Percentiles rank a stretch among this genome's conserved stretches.
Evolutionary conservation across 1,284 basidiomycete species (phyloP).

Genomic region (Puccinia polysora): DNA sequence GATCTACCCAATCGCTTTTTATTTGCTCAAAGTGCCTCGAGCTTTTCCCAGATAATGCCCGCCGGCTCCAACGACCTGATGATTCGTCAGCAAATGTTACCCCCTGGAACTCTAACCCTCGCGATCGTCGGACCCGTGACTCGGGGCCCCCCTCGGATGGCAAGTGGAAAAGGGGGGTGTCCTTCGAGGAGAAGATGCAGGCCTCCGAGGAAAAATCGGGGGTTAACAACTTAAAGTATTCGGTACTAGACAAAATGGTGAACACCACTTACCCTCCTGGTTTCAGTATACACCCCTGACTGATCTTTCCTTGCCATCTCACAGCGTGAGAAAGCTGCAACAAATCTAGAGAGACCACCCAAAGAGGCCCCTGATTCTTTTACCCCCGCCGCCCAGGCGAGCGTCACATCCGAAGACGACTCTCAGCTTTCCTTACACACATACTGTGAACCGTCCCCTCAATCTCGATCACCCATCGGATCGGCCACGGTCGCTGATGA

Average conservation of each 20-base stretch:
- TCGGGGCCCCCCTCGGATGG: conserved; percentile 19
- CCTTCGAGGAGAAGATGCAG: conserved; percentile 32
- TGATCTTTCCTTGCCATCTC: no score
- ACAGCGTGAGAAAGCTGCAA: conserved; percentile 38
- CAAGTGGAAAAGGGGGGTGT: conserved; percentile 40
- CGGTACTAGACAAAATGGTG: conserved; percentile 40
- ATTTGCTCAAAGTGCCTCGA: background rate
- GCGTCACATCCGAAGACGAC: background rate
- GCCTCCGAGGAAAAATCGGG: conserved; percentile 7
- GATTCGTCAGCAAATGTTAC: conserved; percentile 1
- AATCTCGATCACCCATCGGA: background rate
- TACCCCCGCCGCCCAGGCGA: background rate
- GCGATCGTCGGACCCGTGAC: conserved; percentile 32
- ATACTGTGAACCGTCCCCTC: background rate
- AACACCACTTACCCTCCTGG: background rate
- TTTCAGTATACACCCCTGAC: no score
- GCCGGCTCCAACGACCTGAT: conserved; percentile 26
- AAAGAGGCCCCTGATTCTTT: conserved; percentile 6
- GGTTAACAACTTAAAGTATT: conserved; percentile 23
- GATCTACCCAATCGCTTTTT: background rate
- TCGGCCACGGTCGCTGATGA: background rate
- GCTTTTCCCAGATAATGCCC: background rate
- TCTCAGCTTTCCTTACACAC: background rate
- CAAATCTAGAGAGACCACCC: conserved; percentile 7
- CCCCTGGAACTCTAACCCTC: conserved; percentile 17